Percentiles rank a stretch among this genome's conserved stretches.
Evolutionary conservation across 768 basidiomycete genomes (phyloP).

Genomic region (Rhodotorula babjevae): DNA sequence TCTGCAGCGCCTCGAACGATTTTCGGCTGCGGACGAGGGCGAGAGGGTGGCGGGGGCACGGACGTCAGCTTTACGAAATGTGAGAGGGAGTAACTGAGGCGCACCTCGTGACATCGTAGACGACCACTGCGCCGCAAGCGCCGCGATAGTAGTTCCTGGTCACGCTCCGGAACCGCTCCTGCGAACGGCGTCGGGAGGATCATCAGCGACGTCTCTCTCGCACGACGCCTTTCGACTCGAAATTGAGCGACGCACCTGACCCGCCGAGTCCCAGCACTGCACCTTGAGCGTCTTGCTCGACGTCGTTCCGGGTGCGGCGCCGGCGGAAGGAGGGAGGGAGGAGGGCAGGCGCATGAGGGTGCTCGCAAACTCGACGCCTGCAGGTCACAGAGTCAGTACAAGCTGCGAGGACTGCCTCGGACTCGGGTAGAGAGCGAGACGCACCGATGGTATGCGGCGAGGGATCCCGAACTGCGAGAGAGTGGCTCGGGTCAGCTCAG

Average conservation of each 20-base stretch:
- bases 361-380: slow-evolving; percentile 88
- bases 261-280: slow-evolving; percentile 97
- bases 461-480: slow-evolving; percentile 32
- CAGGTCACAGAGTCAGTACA: neutral
- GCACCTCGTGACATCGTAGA: slow-evolving; percentile 51
- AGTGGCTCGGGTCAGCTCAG: neutral
- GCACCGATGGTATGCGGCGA: slow-evolving; percentile 79
- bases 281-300: slow-evolving; percentile 56
- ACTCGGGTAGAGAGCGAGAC: neutral
- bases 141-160: slow-evolving; percentile 72
- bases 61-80: neutral
- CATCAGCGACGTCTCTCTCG: too few species aligned
- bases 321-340: slow-evolving; percentile 3
- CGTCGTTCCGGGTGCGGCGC: neutral
- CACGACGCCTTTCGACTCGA: too few species aligned
- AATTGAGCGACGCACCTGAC: slow-evolving; percentile 45
- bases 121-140: slow-evolving; percentile 53
- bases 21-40: slow-evolving; percentile 53
- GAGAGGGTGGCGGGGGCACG: too few species aligned
- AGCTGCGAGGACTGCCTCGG: neutral
- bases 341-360: slow-evolving; percentile 74
- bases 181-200: too few species aligned
- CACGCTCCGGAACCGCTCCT: slow-evolving; percentile 33
- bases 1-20: slow-evolving; percentile 73
- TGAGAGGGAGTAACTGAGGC: slow-evolving; percentile 22